Evolutionary conservation across 139 green algal genomes (phyloP).

Genomic region (Limnomonas spitsbergensis): DNA sequence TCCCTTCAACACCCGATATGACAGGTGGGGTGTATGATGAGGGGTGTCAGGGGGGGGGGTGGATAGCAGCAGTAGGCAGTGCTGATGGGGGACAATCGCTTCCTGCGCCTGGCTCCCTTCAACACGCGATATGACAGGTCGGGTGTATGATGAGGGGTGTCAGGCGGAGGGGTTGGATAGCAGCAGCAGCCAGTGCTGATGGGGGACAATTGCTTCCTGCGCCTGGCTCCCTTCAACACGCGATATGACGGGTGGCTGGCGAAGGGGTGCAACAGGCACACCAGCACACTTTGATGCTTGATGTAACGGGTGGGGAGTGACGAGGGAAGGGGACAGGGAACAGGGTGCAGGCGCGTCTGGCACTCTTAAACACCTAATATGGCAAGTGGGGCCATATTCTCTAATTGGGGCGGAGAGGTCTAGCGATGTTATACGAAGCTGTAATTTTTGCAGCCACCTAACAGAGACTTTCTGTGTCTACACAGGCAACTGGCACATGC

Average conservation of each 20-base stretch:
- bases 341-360: constrained; percentile 77
- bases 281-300: too few relatives aligned
- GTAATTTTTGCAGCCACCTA: too few relatives aligned
- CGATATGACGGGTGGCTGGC: constrained; percentile 35
- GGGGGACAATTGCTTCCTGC: constrained; percentile 76
- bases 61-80: constrained; percentile 60
- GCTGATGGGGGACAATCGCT: constrained; percentile 76
- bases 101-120: constrained; percentile 77
- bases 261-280: too few relatives aligned
- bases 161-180: constrained; percentile 35
- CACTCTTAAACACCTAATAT: constrained; percentile 75
- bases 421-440: too few relatives aligned
- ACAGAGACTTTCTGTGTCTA: too few relatives aligned
- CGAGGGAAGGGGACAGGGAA: constrained; percentile 59
- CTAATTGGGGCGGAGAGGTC: too few relatives aligned
- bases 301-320: constrained; percentile 27
- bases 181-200: constrained; percentile 63
- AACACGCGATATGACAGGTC: constrained; percentile 59
- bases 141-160: background rate
- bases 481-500: constrained; percentile 65
- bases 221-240: constrained; percentile 81
- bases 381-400: background rate
- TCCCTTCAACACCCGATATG: constrained; percentile 74
- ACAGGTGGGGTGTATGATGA: background rate
- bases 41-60: background rate